phyloP scores from a whole-genome alignment of 2,329 filamentous ascomycete species.

The Fusarium sacchari region DNA sequence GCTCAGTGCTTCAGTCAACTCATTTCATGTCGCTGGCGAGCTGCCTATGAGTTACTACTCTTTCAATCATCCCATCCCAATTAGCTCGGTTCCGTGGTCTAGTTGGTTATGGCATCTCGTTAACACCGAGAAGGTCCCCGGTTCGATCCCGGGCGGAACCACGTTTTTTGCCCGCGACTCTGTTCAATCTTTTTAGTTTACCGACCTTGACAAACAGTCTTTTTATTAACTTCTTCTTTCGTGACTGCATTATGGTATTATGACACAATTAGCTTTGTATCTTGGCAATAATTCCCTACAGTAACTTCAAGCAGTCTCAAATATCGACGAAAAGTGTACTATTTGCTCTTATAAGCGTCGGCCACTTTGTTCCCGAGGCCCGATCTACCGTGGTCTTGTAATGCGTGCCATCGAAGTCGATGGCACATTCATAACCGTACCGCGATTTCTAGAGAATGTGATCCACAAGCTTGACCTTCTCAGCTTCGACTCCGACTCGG shows the following conservation, averaged over 20 bases:
- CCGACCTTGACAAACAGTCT: rapidly evolving
- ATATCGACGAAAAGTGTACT: no score
- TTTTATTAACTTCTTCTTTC: rapidly evolving
- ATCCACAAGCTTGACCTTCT: neutral
- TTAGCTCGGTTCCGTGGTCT: conserved; percentile 43
- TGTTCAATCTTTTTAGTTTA: rapidly evolving
- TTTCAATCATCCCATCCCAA: rapidly evolving
- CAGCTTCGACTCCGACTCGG: neutral
- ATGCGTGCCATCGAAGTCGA: rapidly evolving
- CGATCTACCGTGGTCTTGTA: no score
- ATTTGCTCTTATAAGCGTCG: neutral
- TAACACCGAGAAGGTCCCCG: conserved; percentile 49
- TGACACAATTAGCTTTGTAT: neutral
- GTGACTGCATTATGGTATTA: rapidly evolving
- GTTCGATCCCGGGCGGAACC: conserved; percentile 47
- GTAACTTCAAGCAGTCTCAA: no score
- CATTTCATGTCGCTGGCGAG: rapidly evolving
- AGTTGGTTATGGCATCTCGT: conserved; percentile 48
- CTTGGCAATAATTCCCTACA: neutral
- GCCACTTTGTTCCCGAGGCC: no score
- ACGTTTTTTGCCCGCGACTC: conserved; percentile 18
- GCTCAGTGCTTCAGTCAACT: neutral
- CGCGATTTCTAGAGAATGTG: neutral
- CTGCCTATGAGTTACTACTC: rapidly evolving
- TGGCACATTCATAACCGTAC: rapidly evolving